These are phyloP conservation scores for Verticillium zaregamsianum DNA, from an alignment of 2,329 filamentous ascomycete genomes.

Conservation along the genomic window DNA sequence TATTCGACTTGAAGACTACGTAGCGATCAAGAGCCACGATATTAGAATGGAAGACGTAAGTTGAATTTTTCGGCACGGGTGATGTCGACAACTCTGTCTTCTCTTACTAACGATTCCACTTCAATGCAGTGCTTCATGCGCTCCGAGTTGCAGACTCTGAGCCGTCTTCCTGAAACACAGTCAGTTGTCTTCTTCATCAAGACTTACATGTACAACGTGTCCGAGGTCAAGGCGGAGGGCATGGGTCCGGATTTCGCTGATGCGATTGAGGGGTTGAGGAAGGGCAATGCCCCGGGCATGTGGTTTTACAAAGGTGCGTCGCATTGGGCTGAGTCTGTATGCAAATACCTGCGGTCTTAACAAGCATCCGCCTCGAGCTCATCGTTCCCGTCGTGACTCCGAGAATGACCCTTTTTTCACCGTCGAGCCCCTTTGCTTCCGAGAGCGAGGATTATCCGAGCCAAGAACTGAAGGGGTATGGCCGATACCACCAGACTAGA, in stretches of 20 bases:
- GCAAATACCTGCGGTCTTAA: conserved; percentile 38
- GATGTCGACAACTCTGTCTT: not conserved
- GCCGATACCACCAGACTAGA: not conserved
- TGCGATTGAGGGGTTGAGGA: conserved; percentile 46
- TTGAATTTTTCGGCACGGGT: not conserved
- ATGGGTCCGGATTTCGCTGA: conserved; percentile 41
- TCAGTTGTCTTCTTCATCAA: conserved; percentile 53
- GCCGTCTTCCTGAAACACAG: conserved; percentile 39
- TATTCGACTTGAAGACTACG: not conserved
- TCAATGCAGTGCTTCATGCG: conserved; percentile 28
- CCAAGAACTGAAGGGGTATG: not conserved
- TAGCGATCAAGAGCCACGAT: conserved; percentile 26
- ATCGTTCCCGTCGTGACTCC: not conserved
- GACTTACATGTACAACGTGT: conserved; percentile 46
- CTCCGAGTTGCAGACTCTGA: conserved; percentile 49
- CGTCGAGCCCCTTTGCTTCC: not conserved
- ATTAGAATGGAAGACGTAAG: conserved; percentile 33
- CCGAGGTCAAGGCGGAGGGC: conserved; percentile 44
- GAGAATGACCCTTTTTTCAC: not conserved
- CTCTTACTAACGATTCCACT: not conserved
- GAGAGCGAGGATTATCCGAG: not conserved
- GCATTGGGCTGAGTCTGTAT: conserved; percentile 43
- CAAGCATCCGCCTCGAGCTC: conserved; percentile 2
- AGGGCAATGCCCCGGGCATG: conserved; percentile 50
- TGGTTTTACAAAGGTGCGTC: conserved; percentile 47